Percentiles rank a stretch among this genome's conserved stretches.
phyloP scores from a whole-genome alignment of 345 rosid genomes.

The Aegle marmelos region DNA sequence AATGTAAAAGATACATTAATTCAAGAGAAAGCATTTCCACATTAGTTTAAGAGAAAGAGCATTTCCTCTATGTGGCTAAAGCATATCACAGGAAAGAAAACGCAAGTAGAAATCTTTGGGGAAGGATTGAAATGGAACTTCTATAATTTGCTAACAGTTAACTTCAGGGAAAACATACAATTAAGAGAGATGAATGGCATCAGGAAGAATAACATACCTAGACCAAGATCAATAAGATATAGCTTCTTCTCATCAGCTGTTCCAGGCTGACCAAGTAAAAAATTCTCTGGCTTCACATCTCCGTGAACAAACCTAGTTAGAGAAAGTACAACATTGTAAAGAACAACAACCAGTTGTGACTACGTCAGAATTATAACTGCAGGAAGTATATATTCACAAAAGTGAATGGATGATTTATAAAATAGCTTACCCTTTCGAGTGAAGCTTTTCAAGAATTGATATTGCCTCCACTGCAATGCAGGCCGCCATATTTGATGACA shows the following conservation, averaged over 20 bases:
- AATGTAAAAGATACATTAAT: neutral
- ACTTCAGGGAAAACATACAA: neutral
- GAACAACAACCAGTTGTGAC: constrained; percentile 13
- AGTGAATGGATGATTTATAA: constrained; percentile 3
- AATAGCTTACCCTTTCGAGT: constrained; percentile 64
- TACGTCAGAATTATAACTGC: neutral
- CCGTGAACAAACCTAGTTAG: constrained; percentile 85
- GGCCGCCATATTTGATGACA: constrained; percentile 83
- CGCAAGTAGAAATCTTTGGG: neutral
- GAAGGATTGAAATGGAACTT: neutral
- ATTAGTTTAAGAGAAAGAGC: too few species aligned
- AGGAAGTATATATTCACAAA: neutral
- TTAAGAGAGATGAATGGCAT: neutral
- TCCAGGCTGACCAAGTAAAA: constrained; percentile 90
- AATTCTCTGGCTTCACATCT: constrained; percentile 93
- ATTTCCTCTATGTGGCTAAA: neutral
- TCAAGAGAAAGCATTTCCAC: neutral
- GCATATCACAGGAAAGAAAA: constrained; percentile 10
- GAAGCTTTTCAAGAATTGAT: constrained; percentile 89
- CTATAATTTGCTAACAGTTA: neutral
- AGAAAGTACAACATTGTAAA: constrained; percentile 11
- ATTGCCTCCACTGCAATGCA: constrained; percentile 95
- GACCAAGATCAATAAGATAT: constrained; percentile 88
- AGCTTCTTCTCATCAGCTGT: constrained; percentile 77
- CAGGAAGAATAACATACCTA: constrained; percentile 50